Base-by-base conservation (phyloP, 1,284 basidiomycete genomes). In the Kwoniella shivajii region DNA sequence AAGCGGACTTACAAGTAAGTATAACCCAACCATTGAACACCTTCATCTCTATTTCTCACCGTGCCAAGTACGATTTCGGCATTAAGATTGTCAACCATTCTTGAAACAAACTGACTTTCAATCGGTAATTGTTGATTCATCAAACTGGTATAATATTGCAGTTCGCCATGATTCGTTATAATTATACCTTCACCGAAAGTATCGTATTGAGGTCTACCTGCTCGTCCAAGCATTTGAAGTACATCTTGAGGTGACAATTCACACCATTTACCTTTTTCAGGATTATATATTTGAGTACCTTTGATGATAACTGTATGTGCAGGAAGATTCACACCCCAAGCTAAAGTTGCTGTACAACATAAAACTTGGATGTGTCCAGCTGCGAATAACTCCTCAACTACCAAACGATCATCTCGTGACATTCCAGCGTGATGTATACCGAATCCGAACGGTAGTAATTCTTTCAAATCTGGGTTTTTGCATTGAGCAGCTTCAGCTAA, bases 371-470 rank as follows among this genome's bases (percentile, higher is more conserved):
- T 83, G 37, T 92, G 88, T 1, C 92, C 91, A 56, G 95, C 90
- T 18, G 87, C 87, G 76, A 99, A 99, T 13, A 99, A 83, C 61
- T 96, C 95, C 74, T 99, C 96, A 26, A 98, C 93, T 4, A 92
- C 84, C 13, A 85, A 87, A 73, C 96, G 88, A 67, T 99, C 95
- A 62, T 91, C 90, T 57, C 92, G 83, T n/a, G 86, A 84, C 93
- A 99, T 96, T 38, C 96, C 95, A n/a, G 96, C 96, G 69, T 99
- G 96, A 76, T 99, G 96, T 57, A 98, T 96, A 59, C 88, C 95
- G 66, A 99, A 96, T 1, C 96, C 95, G 66, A 98, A 99, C 0
- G 94, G 94, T 24, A 99, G 81, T 0, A 99, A 80, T 66, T 99
- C 96, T 71, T 87, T 85, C 52, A 99, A 78, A 71, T 94, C 89